Conservation (phyloP, 768 basidiomycete species). For the Guyanaporus albipodus region DNA sequence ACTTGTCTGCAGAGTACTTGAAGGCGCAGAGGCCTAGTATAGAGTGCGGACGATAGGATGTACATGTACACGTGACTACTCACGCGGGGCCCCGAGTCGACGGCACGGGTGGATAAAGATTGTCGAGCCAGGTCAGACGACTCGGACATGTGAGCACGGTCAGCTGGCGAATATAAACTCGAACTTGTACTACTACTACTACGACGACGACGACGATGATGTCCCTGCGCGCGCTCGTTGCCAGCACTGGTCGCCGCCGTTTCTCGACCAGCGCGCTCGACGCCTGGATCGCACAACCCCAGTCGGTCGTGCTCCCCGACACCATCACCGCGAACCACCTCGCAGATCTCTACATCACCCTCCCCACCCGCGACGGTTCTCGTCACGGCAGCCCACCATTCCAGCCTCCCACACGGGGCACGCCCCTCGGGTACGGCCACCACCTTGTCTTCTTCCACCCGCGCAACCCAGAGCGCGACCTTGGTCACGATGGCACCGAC, state of each 20-base stretch:
- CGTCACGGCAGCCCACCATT: constrained; percentile 35
- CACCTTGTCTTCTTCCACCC: constrained; percentile 75
- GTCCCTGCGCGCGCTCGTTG: background rate
- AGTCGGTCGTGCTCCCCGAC: constrained; percentile 44
- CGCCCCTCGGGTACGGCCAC: constrained; percentile 56
- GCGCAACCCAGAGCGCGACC: constrained; percentile 49
- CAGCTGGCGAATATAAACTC: too few species aligned
- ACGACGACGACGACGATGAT: background rate
- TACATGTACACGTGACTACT: too few species aligned
- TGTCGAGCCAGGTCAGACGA: too few species aligned
- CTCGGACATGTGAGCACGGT: too few species aligned
- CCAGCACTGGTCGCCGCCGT: background rate
- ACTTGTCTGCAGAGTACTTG: too few species aligned
- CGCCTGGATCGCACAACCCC: constrained; percentile 50
- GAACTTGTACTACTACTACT: too few species aligned
- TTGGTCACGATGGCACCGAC: constrained; percentile 71
- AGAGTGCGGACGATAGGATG: constrained; percentile 8
- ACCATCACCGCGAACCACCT: constrained; percentile 53
- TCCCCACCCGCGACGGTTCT: constrained; percentile 69
- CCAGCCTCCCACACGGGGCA: constrained; percentile 37
- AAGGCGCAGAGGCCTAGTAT: constrained; percentile 32
- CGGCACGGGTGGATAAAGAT: too few species aligned
- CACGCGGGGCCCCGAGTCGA: too few species aligned
- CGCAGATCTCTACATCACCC: constrained; percentile 60
- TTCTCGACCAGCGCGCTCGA: constrained; percentile 37